Evolutionary conservation across 768 basidiomycete species (phyloP).

Genomic region (Boletus subcaerulescens): DNA sequence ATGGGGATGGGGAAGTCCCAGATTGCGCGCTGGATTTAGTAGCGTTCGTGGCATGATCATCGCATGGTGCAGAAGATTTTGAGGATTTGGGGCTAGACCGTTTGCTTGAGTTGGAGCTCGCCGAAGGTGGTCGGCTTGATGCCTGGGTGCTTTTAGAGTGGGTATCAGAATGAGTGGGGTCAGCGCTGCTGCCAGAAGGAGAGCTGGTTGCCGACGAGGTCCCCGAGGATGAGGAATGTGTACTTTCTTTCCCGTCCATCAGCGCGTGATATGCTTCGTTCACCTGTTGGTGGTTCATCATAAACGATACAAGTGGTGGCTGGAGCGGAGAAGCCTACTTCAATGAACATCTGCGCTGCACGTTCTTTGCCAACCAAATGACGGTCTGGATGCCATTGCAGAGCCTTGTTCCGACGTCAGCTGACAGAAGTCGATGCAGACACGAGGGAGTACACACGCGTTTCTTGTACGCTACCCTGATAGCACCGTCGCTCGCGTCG

Average conservation of each 20-base stretch:
- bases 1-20: slow-evolving; percentile 7
- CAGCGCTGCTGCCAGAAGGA: slow-evolving; percentile 17
- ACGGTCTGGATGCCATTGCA: slow-evolving; percentile 69
- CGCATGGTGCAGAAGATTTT: slow-evolving; percentile 11
- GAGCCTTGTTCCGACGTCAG: slow-evolving; percentile 39
- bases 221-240: slow-evolving; percentile 27
- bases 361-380: slow-evolving; percentile 49
- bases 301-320: neutral
- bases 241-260: slow-evolving; percentile 40
- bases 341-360: slow-evolving; percentile 54
- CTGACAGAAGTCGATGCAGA: slow-evolving; percentile 21
- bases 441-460: slow-evolving; percentile 40
- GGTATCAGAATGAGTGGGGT: slow-evolving; percentile 21
- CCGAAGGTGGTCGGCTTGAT: slow-evolving; percentile 32
- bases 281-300: slow-evolving; percentile 34
- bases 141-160: slow-evolving; percentile 22
- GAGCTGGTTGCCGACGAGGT: slow-evolving; percentile 23
- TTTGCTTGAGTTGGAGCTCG: slow-evolving; percentile 28
- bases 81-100: slow-evolving; percentile 13
- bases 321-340: slow-evolving; percentile 39
- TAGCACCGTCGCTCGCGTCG: slow-evolving; percentile 48
- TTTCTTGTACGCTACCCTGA: slow-evolving; percentile 61
- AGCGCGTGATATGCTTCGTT: slow-evolving; percentile 56
- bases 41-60: slow-evolving; percentile 8
- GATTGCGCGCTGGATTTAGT: slow-evolving; percentile 13